Evolutionary conservation across 2,329 filamentous ascomycete species (phyloP), one percentile per base, ranked within the genome.

Genomic region (Pseudofabraea citricarpa): DNA sequence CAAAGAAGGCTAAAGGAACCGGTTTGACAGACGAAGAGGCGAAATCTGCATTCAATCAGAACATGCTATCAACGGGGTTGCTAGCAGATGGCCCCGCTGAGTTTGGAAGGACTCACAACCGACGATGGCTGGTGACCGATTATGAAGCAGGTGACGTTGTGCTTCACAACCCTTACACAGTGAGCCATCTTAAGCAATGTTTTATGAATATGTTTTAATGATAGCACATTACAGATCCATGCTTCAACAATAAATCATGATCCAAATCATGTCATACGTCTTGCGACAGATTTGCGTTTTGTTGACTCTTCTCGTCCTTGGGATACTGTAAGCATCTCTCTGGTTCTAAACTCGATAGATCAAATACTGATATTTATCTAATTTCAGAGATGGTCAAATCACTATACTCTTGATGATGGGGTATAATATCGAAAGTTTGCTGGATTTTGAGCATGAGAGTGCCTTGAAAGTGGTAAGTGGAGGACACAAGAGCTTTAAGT

Each of bases 11-110:
- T 2, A 68, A 63, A 47, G 64, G 65, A 35, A 63, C 63, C 6
- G 75, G 74, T 0, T 48, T 82, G 44, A 69, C 62, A 0, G 73
- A 78, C 0, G 71, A 76, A 44, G 71, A 82, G 53, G 64, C 67
- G 1, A 67, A 62, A 32, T 62, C 61, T 22, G 74, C 70, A 2
- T 81, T 77, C 56, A 81, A 81, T 50, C 63, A 67, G 16, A 79
- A 81, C 49, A 81, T 81, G 77, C 74, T 79, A 64, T 62, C 65
- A 0, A 74, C 67, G 0, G 77, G 76, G 0, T 56, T 79, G 26
- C 63, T 82, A 2, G 70, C 70, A 8, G 70, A 79, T 22, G 69
- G 66, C 0, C 71, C 75, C 1, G 64, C 35, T 12, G 41, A 44
- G 22, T 53, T 63, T 48, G 49, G 59, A 2, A 48, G 51, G 23